Evolutionary conservation across 305 asterid species (phyloP).

Genomic region (Ruellia speciosa): DNA sequence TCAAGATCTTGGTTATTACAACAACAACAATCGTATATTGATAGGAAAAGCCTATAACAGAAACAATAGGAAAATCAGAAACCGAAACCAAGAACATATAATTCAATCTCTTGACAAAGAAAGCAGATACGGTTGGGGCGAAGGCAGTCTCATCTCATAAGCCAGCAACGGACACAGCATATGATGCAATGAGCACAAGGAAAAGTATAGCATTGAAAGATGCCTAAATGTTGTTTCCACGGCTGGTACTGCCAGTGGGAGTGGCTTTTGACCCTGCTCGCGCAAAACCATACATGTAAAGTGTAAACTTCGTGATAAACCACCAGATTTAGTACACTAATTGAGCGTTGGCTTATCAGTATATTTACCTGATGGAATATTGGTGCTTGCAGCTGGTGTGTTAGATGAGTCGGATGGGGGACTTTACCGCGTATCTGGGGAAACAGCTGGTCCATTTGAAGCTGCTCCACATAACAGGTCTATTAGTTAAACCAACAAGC

Average conservation of each 20-base stretch:
- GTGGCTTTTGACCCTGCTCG: constrained; percentile 32
- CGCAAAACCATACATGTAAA: background rate
- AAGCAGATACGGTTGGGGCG: background rate
- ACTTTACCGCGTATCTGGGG: constrained; percentile 24
- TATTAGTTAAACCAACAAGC: background rate
- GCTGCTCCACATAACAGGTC: background rate
- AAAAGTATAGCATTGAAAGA: constrained; percentile 1
- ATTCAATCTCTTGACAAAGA: background rate
- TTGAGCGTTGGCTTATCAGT: background rate
- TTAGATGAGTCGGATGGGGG: constrained; percentile 28
- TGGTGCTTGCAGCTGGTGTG: constrained; percentile 20
- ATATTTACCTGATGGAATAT: constrained; percentile 30
- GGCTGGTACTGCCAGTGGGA: constrained; percentile 12
- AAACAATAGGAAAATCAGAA: background rate
- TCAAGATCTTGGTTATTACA: no score
- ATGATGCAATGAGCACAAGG: constrained; percentile 10
- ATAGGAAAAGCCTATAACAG: no score
- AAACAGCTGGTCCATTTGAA: constrained; percentile 23
- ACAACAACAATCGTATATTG: no score
- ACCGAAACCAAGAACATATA: background rate
- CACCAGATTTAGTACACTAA: background rate
- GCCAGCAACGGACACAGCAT: constrained; percentile 14
- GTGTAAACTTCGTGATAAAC: no score
- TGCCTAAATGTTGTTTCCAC: constrained; percentile 14
- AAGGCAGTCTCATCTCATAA: constrained; percentile 15